Evolutionary conservation across 345 rosid species (phyloP).

Genomic region (Microthlaspi erraticum): DNA sequence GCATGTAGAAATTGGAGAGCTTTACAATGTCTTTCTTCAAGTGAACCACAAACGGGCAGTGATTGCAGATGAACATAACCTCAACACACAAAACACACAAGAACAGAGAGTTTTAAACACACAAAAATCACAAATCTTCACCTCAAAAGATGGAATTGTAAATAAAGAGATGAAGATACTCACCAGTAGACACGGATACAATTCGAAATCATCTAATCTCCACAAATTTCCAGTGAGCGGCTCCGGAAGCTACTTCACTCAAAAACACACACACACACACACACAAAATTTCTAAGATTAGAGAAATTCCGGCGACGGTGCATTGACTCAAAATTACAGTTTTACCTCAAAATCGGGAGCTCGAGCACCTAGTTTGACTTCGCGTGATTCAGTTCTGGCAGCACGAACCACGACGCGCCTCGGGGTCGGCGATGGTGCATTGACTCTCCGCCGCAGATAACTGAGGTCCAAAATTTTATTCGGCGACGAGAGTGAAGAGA

Average conservation of each 20-base stretch:
- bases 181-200: conserved; percentile 81
- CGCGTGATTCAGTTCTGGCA: conserved; percentile 65
- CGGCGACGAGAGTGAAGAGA: conserved; percentile 33
- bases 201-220: conserved; percentile 80
- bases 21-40: conserved; percentile 82
- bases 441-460: conserved; percentile 44
- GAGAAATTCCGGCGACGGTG: neutral
- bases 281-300: conserved; percentile 1
- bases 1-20: conserved; percentile 74
- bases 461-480: conserved; percentile 35
- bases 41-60: conserved; percentile 94
- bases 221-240: conserved; percentile 82
- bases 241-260: conserved; percentile 62
- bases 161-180: conserved; percentile 26
- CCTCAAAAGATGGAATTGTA: neutral
- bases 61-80: conserved; percentile 94
- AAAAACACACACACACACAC: conserved; percentile 9
- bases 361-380: conserved; percentile 64
- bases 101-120: neutral
- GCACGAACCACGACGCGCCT: conserved; percentile 60
- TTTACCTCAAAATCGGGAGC: conserved; percentile 75
- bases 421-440: conserved; percentile 42
- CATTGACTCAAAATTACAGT: neutral
- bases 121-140: neutral
- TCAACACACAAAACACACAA: conserved; percentile 29